Conservation (phyloP, 2,329 filamentous ascomycete genomes). For the Penicillium capsulatum region DNA sequence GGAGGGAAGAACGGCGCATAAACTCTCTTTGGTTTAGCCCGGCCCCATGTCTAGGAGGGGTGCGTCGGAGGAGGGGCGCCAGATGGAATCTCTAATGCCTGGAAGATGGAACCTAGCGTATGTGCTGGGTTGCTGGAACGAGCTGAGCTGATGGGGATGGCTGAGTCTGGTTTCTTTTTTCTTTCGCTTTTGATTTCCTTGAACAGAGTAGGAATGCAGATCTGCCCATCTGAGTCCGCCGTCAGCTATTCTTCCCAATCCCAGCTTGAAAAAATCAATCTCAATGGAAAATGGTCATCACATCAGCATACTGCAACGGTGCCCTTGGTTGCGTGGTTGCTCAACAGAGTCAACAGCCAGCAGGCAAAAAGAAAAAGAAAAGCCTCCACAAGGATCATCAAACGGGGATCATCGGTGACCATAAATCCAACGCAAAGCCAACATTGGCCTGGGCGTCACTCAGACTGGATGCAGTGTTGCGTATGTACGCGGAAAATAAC, state of each 20-base stretch:
- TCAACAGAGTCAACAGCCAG: slow-evolving; percentile 4
- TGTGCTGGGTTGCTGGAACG: slow-evolving; percentile 22
- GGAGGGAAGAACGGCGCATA: slow-evolving; percentile 11
- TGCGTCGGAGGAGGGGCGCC: slow-evolving; percentile 5
- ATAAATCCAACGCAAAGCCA: slow-evolving; percentile 12
- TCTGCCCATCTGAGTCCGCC: too few species aligned
- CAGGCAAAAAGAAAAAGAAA: neutral
- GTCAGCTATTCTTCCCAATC: too few species aligned
- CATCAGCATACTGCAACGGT: slow-evolving; percentile 8
- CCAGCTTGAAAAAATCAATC: too few species aligned
- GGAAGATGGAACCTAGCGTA: slow-evolving; percentile 7
- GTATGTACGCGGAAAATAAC: slow-evolving; percentile 22
- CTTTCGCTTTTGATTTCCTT: too few species aligned
- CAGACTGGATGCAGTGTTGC: slow-evolving; percentile 9
- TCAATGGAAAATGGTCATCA: neutral
- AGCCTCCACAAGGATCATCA: slow-evolving; percentile 10
- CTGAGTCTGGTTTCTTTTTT: neutral
- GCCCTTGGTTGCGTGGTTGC: slow-evolving; percentile 8
- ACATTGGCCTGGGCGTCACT: slow-evolving; percentile 9
- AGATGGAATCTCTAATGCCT: slow-evolving; percentile 8
- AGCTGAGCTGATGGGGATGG: slow-evolving; percentile 12
- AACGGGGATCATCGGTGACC: slow-evolving; percentile 2
- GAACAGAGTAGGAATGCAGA: too few species aligned
- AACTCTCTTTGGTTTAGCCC: slow-evolving; percentile 12
- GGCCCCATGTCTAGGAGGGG: slow-evolving; percentile 3